A percentile compares a stretch with the other conserved stretches of the same genome.
Conservation (phyloP, 2,329 filamentous ascomycete genomes). For the Aspergillus cejpii region DNA sequence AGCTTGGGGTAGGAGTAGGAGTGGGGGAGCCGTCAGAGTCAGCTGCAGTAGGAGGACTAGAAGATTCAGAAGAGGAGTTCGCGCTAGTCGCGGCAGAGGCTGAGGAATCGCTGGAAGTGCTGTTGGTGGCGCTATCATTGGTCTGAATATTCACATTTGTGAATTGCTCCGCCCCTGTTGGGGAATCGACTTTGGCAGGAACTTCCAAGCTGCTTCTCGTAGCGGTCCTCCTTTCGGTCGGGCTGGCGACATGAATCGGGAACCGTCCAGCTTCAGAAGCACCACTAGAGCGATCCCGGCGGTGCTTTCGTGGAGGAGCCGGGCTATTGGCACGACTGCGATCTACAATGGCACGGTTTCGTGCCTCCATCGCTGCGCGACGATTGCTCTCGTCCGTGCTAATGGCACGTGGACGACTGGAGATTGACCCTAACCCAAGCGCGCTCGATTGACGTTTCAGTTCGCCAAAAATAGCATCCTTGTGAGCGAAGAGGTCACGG, state of each 20-base stretch:
- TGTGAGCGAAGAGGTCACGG: conserved; percentile 85
- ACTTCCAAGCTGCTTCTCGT: conserved; percentile 72
- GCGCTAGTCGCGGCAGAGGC: conserved; percentile 17
- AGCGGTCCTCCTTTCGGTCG: conserved; percentile 46
- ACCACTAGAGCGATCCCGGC: conserved; percentile 70
- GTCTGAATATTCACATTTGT: conserved; percentile 22
- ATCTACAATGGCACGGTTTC: conserved; percentile 68
- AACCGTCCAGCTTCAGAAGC: conserved; percentile 72
- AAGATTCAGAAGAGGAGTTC: conserved; percentile 23
- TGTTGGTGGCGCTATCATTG: conserved; percentile 39
- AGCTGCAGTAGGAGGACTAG: conserved; percentile 27
- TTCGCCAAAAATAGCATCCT: conserved; percentile 91
- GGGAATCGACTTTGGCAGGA: conserved; percentile 53
- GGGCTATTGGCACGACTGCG: conserved; percentile 71
- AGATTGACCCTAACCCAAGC: conserved; percentile 45
- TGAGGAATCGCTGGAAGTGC: conserved; percentile 32
- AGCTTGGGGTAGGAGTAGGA: conserved; percentile 27
- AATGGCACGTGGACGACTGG: conserved; percentile 69
- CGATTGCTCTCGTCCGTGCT: conserved; percentile 95
- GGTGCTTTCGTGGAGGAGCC: conserved; percentile 49
- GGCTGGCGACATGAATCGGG: conserved; percentile 66
- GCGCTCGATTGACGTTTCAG: conserved; percentile 64
- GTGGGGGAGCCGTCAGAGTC: conserved; percentile 32
- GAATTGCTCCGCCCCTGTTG: conserved; percentile 34
- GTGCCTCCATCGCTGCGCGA: conserved; percentile 87